A percentile compares a stretch with the other conserved stretches of the same genome.
These are phyloP conservation scores for Cryptococcus sp. DNA, from an alignment of 1,284 basidiomycete species.

Conservation along the genomic window DNA sequence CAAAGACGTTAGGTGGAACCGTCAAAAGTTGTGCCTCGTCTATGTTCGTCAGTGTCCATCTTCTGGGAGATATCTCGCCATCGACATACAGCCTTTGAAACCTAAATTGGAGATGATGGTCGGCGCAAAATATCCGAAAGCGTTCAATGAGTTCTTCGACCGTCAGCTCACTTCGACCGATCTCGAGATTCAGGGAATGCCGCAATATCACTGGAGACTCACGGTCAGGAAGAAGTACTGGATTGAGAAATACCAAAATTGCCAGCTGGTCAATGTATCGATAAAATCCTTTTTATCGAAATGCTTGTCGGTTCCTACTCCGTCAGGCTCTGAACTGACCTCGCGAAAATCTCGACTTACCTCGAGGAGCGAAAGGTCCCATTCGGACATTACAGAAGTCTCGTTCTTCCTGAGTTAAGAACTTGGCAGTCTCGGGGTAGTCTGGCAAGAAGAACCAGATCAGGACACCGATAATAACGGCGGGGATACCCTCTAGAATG, in stretches of 20 bases:
- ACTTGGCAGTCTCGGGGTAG: conserved; percentile 51
- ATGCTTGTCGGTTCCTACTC: conserved; percentile 50
- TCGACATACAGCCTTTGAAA: conserved; percentile 42
- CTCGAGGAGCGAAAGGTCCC: conserved; percentile 63
- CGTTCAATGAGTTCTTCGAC: conserved; percentile 15
- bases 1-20: conserved; percentile 72
- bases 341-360: conserved; percentile 52
- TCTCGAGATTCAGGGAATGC: not conserved
- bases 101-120: conserved; percentile 64
- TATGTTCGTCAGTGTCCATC: conserved; percentile 15
- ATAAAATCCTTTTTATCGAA: conserved; percentile 28
- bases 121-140: conserved; percentile 59
- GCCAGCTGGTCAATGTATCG: conserved; percentile 22
- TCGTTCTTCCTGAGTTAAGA: conserved; percentile 66
- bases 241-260: conserved; percentile 30
- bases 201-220: conserved; percentile 59
- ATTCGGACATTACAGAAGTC: conserved; percentile 64
- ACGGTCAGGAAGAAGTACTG: conserved; percentile 68
- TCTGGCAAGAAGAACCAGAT: conserved; percentile 51
- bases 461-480: conserved; percentile 47
- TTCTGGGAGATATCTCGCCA: too few relatives aligned
- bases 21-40: conserved; percentile 55
- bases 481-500: conserved; percentile 53
- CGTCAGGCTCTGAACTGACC: too few relatives aligned
- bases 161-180: conserved; percentile 2